Conservation (phyloP, 2,329 filamentous ascomycete genomes). For the Blastomyces silverae region DNA sequence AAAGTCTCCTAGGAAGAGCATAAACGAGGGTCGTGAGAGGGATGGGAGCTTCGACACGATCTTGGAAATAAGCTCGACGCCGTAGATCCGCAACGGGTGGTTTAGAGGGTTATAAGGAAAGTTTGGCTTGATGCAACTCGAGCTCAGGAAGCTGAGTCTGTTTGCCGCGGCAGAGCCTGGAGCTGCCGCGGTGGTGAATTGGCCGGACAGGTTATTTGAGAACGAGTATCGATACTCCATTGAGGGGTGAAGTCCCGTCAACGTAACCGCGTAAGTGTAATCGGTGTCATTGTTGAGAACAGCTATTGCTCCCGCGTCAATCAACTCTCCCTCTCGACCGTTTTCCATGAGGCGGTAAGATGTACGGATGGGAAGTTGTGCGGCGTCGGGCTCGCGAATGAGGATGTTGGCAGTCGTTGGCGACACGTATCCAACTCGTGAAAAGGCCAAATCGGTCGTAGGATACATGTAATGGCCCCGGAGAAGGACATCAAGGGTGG, state of each 20-base stretch:
- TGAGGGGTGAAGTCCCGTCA: slow-evolving; percentile 62
- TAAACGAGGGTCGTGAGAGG: slow-evolving; percentile 44
- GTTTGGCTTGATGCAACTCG: slow-evolving; percentile 84
- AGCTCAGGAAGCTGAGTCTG: slow-evolving; percentile 82
- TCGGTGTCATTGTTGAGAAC: slow-evolving; percentile 70
- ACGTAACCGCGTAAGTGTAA: slow-evolving; percentile 64
- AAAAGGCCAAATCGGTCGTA: slow-evolving; percentile 71
- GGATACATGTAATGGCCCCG: slow-evolving; percentile 64
- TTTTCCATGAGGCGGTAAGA: slow-evolving; percentile 48
- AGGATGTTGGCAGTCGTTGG: slow-evolving; percentile 71
- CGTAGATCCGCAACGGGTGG: slow-evolving; percentile 74
- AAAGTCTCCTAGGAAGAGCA: slow-evolving; percentile 52
- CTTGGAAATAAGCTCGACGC: slow-evolving; percentile 68
- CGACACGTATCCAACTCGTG: slow-evolving; percentile 80
- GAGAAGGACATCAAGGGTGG: slow-evolving; percentile 72
- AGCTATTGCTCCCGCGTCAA: slow-evolving; percentile 57
- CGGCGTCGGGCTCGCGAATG: slow-evolving; percentile 71
- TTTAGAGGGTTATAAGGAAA: slow-evolving; percentile 84
- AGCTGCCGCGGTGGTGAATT: slow-evolving; percentile 69
- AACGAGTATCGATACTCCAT: slow-evolving; percentile 75
- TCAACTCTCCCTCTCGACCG: slow-evolving; percentile 46
- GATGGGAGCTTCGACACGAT: slow-evolving; percentile 64
- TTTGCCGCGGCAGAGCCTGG: slow-evolving; percentile 58
- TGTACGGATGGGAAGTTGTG: slow-evolving; percentile 67
- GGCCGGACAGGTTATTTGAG: slow-evolving; percentile 79